Evolutionary conservation across 1,139 yeast species (phyloP).

Genomic region (Candida smagusa): DNA sequence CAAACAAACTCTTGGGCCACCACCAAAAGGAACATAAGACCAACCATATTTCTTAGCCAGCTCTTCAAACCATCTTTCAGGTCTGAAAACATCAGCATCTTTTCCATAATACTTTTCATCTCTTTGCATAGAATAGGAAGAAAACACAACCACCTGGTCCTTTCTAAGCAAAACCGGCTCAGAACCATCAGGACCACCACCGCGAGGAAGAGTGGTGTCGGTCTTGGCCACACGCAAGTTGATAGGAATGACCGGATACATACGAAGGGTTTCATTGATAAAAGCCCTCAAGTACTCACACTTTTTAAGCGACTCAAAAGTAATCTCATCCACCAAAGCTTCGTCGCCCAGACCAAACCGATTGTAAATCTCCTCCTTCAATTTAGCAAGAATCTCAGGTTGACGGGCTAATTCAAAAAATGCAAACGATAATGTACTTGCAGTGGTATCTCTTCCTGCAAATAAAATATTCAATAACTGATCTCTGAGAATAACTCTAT

Average conservation of each 20-base stretch:
- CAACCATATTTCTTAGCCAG: slow-evolving; percentile 37
- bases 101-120: slow-evolving; percentile 43
- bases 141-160: slow-evolving; percentile 45
- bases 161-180: slow-evolving; percentile 44
- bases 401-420: slow-evolving; percentile 40
- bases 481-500: slow-evolving; percentile 39
- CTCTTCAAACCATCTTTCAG: slow-evolving; percentile 49
- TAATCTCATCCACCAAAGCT: slow-evolving; percentile 25
- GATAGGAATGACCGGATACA: slow-evolving; percentile 55
- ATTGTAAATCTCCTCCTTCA: slow-evolving; percentile 28
- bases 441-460: slow-evolving; percentile 49
- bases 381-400: slow-evolving; percentile 31
- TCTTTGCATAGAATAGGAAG: slow-evolving; percentile 47
- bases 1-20: slow-evolving; percentile 58
- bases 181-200: slow-evolving; percentile 45
- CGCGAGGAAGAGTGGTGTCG: slow-evolving; percentile 48
- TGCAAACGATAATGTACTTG: slow-evolving; percentile 40
- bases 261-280: slow-evolving; percentile 48
- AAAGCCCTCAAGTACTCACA: slow-evolving; percentile 46
- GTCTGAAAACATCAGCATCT: slow-evolving; percentile 44
- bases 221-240: slow-evolving; percentile 45
- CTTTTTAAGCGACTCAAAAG: slow-evolving; percentile 49
- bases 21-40: slow-evolving; percentile 56
- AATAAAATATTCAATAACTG: slow-evolving; percentile 42
- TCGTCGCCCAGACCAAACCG: slow-evolving; percentile 36